phyloP scores from a whole-genome alignment of 345 rosid genomes.

The Firmiana major region DNA sequence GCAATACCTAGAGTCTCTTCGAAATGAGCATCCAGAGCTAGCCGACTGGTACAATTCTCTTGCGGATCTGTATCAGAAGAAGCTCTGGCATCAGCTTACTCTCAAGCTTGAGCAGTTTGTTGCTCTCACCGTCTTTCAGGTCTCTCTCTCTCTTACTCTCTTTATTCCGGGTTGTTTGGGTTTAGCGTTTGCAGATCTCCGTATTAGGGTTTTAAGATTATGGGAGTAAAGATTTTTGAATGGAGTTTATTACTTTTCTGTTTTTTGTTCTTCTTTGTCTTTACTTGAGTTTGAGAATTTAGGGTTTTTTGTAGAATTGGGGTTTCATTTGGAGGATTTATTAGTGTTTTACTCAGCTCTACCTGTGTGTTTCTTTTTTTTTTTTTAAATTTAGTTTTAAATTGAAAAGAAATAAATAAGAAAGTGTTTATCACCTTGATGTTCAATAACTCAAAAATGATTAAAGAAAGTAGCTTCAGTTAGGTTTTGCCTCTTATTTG shows the following conservation, averaged over 20 bases:
- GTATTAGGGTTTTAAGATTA: background rate
- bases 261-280: background rate
- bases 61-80: slow-evolving; percentile 94
- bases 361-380: background rate
- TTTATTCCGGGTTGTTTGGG: background rate
- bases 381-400: background rate
- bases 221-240: background rate
- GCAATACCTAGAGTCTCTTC: slow-evolving; percentile 69
- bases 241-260: background rate
- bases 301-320: slow-evolving; percentile 18
- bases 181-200: slow-evolving; percentile 6
- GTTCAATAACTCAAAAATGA: background rate
- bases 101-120: slow-evolving; percentile 97
- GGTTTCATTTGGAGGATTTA: background rate
- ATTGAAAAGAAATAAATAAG: slow-evolving; percentile 5
- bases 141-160: background rate
- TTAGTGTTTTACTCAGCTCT: background rate
- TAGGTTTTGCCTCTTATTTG: background rate
- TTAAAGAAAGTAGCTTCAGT: background rate
- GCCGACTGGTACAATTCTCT: slow-evolving; percentile 89
- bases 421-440: background rate
- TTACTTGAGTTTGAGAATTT: background rate
- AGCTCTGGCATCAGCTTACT: slow-evolving; percentile 99
- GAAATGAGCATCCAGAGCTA: slow-evolving; percentile 72
- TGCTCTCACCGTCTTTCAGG: slow-evolving; percentile 84